Evolutionary conservation across 192 early-diverging fungal species (phyloP), one percentile per base, ranked within the genome.

Genomic region (Funneliformis mosseae): DNA sequence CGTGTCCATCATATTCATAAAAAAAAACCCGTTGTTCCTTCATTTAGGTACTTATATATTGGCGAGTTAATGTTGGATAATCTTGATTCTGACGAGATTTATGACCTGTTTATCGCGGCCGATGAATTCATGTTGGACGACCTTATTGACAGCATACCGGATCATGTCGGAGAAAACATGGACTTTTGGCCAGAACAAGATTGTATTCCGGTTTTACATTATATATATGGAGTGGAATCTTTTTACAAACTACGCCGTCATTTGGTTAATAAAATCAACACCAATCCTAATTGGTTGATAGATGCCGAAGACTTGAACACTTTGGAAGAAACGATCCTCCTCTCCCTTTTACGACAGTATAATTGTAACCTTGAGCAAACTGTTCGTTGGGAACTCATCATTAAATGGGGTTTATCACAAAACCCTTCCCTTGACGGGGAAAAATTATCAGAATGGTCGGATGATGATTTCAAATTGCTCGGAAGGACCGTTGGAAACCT

Each of bases 111-210:
- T 60, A 48, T 11, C 21, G 73, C 73, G 10, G 11, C 73, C 9
- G 73, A 75, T 38, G 73, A 75, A 55, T 60, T 75, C 16, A 60
- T 48, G 50, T 27, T 75, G 8, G 73, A 59, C 38, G 45, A 48
- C 25, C 50, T 75, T 48, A 55, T 75, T 14, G 50, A 75, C 28
- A 18, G 4, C 25, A 48, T 75, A 75, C 73, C 45, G 8, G 16
- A 38, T 55, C 3, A 75, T 25, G 4, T 59, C 18, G 23, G 25
- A 8, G 50, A 48, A 14, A 27, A 27, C 16, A 27, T 59, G 25
- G 73, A 59, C 33, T 48, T 60, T 27, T 75, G 50, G 45, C 14
- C 9, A 14, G 46, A 75, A 21, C 73, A 75, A 75, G 50, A 75
- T 38, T 75, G 45, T 75, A 75, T 75, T 50, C 73, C 46, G 27